Conservation (phyloP, 2,329 filamentous ascomycete genomes). For the Neofusicoccum laricinum region DNA sequence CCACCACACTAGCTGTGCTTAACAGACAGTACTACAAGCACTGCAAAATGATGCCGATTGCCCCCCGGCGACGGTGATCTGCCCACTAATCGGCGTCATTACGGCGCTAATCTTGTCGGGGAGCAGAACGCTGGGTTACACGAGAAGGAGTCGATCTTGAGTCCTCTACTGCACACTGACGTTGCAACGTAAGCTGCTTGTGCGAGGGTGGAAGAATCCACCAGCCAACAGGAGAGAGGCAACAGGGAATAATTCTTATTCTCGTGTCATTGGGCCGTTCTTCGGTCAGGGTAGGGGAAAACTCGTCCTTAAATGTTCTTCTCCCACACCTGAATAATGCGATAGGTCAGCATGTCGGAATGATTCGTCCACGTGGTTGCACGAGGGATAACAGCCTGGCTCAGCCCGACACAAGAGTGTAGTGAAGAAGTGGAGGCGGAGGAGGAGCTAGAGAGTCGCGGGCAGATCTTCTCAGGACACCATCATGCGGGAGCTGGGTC, state of each 20-base stretch:
- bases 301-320: neutral
- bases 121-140: neutral
- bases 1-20: neutral
- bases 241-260: neutral
- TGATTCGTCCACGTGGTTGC: conserved; percentile 7
- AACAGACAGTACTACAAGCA: neutral
- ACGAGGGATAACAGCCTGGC: neutral
- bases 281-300: too few species aligned
- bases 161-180: neutral
- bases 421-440: neutral
- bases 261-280: neutral
- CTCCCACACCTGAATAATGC: neutral
- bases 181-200: neutral
- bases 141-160: conserved; percentile 2
- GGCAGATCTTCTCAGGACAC: neutral
- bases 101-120: neutral
- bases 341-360: neutral
- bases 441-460: neutral
- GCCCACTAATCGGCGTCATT: neutral
- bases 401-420: neutral
- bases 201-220: neutral
- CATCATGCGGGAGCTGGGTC: neutral
- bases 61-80: neutral
- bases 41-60: neutral
- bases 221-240: neutral